Evolutionary conservation across 129 eudicot genomes (phyloP).

Genomic region (Flaveria bidentis): DNA sequence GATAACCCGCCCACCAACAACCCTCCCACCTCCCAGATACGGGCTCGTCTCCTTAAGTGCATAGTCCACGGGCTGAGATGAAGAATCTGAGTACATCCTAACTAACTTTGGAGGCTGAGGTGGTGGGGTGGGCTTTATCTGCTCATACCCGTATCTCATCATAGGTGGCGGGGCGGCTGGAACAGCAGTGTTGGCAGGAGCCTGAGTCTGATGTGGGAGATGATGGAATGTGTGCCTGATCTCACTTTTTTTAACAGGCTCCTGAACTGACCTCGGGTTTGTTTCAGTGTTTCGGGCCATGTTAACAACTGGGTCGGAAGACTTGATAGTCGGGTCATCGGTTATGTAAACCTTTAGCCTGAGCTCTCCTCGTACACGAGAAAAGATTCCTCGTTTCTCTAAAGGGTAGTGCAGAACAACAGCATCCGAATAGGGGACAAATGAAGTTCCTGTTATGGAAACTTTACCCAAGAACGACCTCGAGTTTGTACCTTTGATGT

Average conservation of each 20-base stretch:
- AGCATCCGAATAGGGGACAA: conserved; percentile 89
- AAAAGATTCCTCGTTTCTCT: conserved; percentile 87
- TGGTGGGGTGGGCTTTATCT: conserved; percentile 59
- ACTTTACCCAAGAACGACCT: conserved; percentile 86
- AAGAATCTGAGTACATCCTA: conserved; percentile 73
- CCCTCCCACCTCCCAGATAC: conserved; percentile 88
- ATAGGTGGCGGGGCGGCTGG: conserved; percentile 41
- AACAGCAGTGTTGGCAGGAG: conserved; percentile 35
- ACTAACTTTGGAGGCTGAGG: conserved; percentile 78
- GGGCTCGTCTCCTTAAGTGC: conserved; percentile 98
- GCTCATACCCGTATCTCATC: conserved; percentile 55
- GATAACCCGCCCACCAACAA: conserved; percentile 88
- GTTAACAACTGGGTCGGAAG: conserved; percentile 55
- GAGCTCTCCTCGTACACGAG: conserved; percentile 90
- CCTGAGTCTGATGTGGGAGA: conserved; percentile 65
- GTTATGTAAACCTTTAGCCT: conserved; percentile 88
- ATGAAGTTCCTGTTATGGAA: conserved; percentile 78
- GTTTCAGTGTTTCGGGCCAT: conserved; percentile 44
- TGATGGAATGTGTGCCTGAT: conserved; percentile 78
- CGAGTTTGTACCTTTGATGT: conserved; percentile 53
- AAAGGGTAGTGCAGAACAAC: conserved; percentile 85
- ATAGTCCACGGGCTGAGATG: conserved; percentile 79
- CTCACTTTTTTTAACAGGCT: conserved; percentile 43
- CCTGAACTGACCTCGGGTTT: conserved; percentile 29
- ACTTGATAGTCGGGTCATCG: conserved; percentile 75